Evolutionary conservation across 1,284 basidiomycete species (phyloP), one percentile per base, ranked within the genome.

Genomic region (Cyathus olla): DNA sequence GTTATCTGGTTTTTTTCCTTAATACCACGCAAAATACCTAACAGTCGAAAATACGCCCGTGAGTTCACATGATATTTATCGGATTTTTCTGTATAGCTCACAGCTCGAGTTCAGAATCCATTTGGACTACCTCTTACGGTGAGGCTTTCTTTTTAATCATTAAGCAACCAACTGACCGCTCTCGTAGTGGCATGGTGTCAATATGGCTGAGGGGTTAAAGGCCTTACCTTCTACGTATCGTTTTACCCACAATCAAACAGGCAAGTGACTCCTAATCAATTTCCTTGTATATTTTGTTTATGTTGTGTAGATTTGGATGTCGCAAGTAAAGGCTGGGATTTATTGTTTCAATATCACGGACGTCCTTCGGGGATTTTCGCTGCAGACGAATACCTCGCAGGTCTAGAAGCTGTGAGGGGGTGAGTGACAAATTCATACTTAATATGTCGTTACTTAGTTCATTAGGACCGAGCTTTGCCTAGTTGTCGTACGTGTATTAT

Each of bases 331-430:
- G 85, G 85, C 2, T 88, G 87, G 85, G 87, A 89, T 64, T 65
- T 87, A 57, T 69, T 88, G 19, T 89, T 87, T 79, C 68, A 87
- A 67, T 90, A 88, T 66, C 87, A 89, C 61, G 87, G 88, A 11
- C 80, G 86, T 2, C 87, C 87, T 0, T 87, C 86, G 3, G 87
- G 87, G 2, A 87, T 87, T 15, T 88, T 81, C 62, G 85, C 83
- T 31, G 87, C 87, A 5, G 87, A 89, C 57, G 87, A 89, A 64
- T 87, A 87, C 62, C 76, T 89, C 4, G 86, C 87, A 22, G 86
- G 87, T 19, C 71, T 85, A 8, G 84, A 84, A 63, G 86, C 87
- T 22, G 74, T 78, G 31, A 71, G 87, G 72, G 87, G 87, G 86
- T 87, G 65, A 55, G 78, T 66, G 21, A 29, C n/a, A 35, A 21